Evolutionary conservation across 345 rosid genomes (phyloP).

Genomic region (Conringia planisiliqua): DNA sequence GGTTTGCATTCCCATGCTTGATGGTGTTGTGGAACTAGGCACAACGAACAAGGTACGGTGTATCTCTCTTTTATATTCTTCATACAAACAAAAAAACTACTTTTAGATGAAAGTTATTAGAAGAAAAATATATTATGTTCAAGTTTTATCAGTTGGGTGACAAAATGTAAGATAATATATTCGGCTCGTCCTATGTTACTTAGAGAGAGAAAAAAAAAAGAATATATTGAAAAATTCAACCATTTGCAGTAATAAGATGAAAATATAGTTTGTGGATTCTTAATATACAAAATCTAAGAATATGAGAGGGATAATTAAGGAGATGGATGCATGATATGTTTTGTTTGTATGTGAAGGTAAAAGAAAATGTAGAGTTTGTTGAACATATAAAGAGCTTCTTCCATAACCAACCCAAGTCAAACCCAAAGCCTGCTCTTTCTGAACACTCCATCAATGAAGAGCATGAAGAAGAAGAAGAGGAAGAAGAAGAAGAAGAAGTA

Average conservation of each 20-base stretch:
- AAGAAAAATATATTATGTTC: neutral
- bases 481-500: slow-evolving; percentile 38
- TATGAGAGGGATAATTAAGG: neutral
- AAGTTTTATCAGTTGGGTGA: neutral
- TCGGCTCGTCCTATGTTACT: neutral
- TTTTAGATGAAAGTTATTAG: neutral
- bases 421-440: slow-evolving; percentile 70
- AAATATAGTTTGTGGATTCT: neutral
- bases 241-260: neutral
- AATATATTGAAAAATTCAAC: neutral
- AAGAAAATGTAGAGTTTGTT: slow-evolving; percentile 53
- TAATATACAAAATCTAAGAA: neutral
- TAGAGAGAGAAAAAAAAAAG: neutral
- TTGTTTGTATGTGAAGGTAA: slow-evolving; percentile 39
- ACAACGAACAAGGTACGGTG: slow-evolving; percentile 61
- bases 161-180: neutral
- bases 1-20: slow-evolving; percentile 83
- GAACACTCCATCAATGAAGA: slow-evolving; percentile 73
- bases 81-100: neutral
- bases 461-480: slow-evolving; percentile 43
- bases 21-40: slow-evolving; percentile 90
- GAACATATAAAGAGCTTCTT: slow-evolving; percentile 63
- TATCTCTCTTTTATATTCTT: neutral
- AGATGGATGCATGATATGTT: neutral
- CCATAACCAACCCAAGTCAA: slow-evolving; percentile 39